Evolutionary conservation across 176 grass and related monocot species (phyloP).

Genomic region (Secale cereale): DNA sequence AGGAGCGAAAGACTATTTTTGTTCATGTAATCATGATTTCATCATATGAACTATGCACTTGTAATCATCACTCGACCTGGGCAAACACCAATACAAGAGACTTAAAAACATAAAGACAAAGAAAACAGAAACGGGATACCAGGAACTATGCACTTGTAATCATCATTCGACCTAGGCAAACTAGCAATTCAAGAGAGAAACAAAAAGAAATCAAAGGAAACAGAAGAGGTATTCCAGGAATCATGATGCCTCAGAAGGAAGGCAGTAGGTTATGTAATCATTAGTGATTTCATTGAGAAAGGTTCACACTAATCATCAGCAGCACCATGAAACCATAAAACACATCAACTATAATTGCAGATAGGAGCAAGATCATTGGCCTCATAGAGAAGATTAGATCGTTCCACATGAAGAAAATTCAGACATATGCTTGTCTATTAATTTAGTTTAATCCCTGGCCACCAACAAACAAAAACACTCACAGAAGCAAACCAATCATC

Average conservation of each 20-base stretch:
- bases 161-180: conserved; percentile 47
- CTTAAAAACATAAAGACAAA: neutral
- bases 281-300: conserved; percentile 32
- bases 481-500: too few relatives aligned
- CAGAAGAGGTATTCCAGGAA: neutral
- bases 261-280: conserved; percentile 72
- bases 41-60: conserved; percentile 99
- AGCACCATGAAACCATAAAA: neutral
- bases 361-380: neutral
- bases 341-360: too few relatives aligned
- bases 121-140: too few relatives aligned
- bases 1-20: conserved; percentile 88
- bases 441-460: conserved; percentile 49
- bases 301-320: conserved; percentile 41
- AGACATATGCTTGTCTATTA: conserved; percentile 88
- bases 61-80: conserved; percentile 50
- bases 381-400: conserved; percentile 60
- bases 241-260: conserved; percentile 72
- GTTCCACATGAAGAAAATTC: conserved; percentile 57
- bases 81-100: neutral
- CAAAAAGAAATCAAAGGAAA: neutral
- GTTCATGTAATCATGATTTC: conserved; percentile 58
- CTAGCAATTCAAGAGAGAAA: neutral
- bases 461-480: neutral
- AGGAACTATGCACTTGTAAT: conserved; percentile 81